phyloP scores from a whole-genome alignment of 2,329 filamentous ascomycete species.

The Epichloe gansuensis region DNA sequence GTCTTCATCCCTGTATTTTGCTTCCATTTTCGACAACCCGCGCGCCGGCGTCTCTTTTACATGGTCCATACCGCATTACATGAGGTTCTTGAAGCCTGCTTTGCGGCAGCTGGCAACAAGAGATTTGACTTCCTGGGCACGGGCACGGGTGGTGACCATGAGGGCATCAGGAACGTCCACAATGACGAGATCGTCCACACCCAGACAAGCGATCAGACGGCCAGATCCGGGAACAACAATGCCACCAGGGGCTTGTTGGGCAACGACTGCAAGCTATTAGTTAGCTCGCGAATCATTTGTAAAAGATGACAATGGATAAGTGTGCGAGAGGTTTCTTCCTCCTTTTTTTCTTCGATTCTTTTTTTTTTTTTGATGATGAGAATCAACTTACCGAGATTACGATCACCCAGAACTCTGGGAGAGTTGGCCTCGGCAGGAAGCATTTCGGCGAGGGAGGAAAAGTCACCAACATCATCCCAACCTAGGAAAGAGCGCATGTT shows the following conservation, averaged over 20 bases:
- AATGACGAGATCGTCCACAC: conserved; percentile 16
- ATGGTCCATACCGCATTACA: conserved; percentile 6
- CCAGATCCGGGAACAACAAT: conserved; percentile 15
- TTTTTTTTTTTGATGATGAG: neutral
- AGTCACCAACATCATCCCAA: conserved; percentile 18
- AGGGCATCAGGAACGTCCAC: conserved; percentile 16
- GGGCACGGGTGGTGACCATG: conserved; percentile 16
- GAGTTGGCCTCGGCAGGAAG: conserved; percentile 14
- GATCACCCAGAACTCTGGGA: conserved; percentile 13
- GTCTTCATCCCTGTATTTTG: neutral
- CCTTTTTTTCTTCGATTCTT: too few species aligned
- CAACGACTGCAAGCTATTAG: conserved; percentile 9
- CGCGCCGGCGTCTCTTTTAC: neutral
- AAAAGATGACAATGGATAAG: neutral
- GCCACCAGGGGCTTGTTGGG: conserved; percentile 15
- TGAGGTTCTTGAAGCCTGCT: conserved; percentile 12
- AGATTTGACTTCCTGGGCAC: conserved; percentile 16
- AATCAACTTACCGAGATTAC: conserved; percentile 11
- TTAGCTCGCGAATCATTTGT: neutral
- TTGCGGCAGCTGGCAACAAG: conserved; percentile 15
- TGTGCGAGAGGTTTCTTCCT: too few species aligned
- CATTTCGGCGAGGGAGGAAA: conserved; percentile 16
- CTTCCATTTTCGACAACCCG: neutral
- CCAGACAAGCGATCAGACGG: conserved; percentile 15
- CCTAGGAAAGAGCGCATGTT: conserved; percentile 4